phyloP scores from a whole-genome alignment of 1,284 basidiomycete genomes.

The Heterobasidion parviporum region DNA sequence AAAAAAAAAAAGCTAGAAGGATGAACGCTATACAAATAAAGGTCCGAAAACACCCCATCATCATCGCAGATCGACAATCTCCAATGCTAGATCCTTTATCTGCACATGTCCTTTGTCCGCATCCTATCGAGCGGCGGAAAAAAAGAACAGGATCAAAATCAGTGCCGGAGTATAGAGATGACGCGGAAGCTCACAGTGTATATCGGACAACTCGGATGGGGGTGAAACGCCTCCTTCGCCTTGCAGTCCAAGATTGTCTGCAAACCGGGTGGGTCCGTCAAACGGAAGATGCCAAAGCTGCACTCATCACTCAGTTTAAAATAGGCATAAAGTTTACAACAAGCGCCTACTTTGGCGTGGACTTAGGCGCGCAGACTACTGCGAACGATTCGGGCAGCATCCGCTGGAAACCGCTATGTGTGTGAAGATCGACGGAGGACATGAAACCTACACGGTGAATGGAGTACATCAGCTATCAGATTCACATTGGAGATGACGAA shows the following conservation, averaged over 20 bases:
- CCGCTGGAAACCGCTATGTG: slow-evolving; percentile 78
- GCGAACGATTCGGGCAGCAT: slow-evolving; percentile 89
- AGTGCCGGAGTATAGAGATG: background rate
- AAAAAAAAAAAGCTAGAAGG: too few species aligned
- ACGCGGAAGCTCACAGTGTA: slow-evolving; percentile 55
- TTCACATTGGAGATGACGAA: background rate
- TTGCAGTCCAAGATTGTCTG: slow-evolving; percentile 60
- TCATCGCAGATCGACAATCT: slow-evolving; percentile 66
- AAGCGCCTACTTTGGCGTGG: slow-evolving; percentile 56
- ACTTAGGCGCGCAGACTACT: slow-evolving; percentile 81
- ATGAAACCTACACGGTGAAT: slow-evolving; percentile 54
- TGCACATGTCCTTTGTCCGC: slow-evolving; percentile 77
- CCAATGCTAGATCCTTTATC: slow-evolving; percentile 59
- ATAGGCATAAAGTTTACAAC: background rate
- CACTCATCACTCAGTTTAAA: background rate
- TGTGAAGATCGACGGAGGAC: slow-evolving; percentile 85
- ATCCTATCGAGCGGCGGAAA: slow-evolving; percentile 33
- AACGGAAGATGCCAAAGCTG: slow-evolving; percentile 80
- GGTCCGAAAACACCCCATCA: too few species aligned
- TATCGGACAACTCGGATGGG: slow-evolving; percentile 72
- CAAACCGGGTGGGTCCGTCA: slow-evolving; percentile 80
- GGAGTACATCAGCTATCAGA: background rate
- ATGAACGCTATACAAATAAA: too few species aligned
- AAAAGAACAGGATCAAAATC: too few species aligned
- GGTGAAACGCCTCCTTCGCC: slow-evolving; percentile 73